Evolutionary conservation across 2,329 filamentous ascomycete genomes (phyloP).

Genomic region (Diplodia intermedia): DNA sequence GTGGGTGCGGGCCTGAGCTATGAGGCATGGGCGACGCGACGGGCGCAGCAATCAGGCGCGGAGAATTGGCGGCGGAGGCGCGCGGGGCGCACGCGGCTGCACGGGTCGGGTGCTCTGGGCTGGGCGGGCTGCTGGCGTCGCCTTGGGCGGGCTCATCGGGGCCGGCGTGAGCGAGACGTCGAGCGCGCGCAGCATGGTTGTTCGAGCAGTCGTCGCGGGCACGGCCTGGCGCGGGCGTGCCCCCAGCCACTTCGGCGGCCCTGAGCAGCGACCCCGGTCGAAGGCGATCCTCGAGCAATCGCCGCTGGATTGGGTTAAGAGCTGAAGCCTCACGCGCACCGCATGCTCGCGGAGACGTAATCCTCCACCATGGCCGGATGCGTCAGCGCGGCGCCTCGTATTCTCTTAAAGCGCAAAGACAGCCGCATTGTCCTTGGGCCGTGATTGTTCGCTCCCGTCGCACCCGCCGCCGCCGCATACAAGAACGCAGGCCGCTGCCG

Average conservation of each 20-base stretch:
- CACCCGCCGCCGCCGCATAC: slow-evolving; percentile 5
- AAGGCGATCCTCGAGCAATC: slow-evolving; percentile 24
- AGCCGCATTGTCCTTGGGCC: slow-evolving; percentile 11
- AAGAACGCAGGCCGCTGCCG: slow-evolving; percentile 5
- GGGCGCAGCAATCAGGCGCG: neutral
- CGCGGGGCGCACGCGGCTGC: slow-evolving; percentile 13
- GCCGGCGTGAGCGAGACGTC: no score
- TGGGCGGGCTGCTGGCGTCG: neutral
- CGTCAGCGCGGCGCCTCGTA: slow-evolving; percentile 28
- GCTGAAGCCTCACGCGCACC: slow-evolving; percentile 29
- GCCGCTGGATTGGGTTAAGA: slow-evolving; percentile 17
- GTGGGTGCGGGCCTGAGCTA: slow-evolving; percentile 3
- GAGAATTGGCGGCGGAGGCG: neutral
- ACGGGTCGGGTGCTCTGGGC: slow-evolving; percentile 14
- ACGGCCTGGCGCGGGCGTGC: neutral
- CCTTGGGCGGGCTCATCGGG: neutral
- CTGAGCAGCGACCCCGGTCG: slow-evolving; percentile 23
- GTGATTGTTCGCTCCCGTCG: slow-evolving; percentile 24
- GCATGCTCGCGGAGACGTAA: slow-evolving; percentile 31
- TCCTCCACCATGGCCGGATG: slow-evolving; percentile 31
- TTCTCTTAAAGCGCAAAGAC: slow-evolving; percentile 23
- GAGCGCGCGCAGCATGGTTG: neutral
- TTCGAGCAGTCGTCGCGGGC: neutral
- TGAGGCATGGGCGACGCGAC: slow-evolving; percentile 5
- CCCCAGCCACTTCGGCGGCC: slow-evolving; percentile 20